A percentile compares a stretch with the other conserved stretches of the same genome.
These are phyloP conservation scores for Xylaria hypoxylon DNA, from an alignment of 2,329 filamentous ascomycete species.

Conservation along the genomic window DNA sequence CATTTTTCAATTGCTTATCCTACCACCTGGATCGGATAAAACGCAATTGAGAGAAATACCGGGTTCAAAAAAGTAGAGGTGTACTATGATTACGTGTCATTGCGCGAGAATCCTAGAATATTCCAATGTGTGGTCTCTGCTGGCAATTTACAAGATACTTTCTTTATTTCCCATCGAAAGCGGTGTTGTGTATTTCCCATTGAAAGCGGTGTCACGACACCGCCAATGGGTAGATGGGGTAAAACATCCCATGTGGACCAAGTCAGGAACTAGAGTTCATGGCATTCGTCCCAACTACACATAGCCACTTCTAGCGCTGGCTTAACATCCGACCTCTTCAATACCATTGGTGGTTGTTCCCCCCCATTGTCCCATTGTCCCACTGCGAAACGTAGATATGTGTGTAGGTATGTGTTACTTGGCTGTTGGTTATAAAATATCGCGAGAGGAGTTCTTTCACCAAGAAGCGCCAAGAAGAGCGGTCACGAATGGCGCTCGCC, in stretches of 20 bases:
- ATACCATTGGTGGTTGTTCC: conserved; percentile 2
- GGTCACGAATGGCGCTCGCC: conserved; percentile 10
- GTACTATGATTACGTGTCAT: neutral
- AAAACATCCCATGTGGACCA: conserved; percentile 19
- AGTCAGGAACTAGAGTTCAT: conserved; percentile 10
- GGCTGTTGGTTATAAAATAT: neutral
- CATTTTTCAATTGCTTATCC: no score
- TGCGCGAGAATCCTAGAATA: neutral
- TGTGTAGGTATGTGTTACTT: neutral
- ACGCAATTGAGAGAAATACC: no score
- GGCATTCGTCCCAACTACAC: conserved; percentile 10
- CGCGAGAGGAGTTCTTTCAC: neutral
- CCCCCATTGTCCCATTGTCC: neutral
- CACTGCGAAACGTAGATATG: neutral
- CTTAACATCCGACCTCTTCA: neutral
- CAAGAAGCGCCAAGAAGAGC: conserved; percentile 16
- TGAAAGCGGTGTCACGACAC: neutral
- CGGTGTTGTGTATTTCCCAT: neutral
- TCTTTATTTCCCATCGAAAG: neutral
- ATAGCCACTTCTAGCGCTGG: conserved; percentile 29
- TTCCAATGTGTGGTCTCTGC: neutral
- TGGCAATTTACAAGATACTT: no score
- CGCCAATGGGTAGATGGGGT: neutral
- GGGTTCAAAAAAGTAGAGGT: no score
- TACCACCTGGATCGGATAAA: no score